These are phyloP conservation scores for Porcisia deanei DNA, from an alignment of 208 protist genomes.

Conservation along the genomic window DNA sequence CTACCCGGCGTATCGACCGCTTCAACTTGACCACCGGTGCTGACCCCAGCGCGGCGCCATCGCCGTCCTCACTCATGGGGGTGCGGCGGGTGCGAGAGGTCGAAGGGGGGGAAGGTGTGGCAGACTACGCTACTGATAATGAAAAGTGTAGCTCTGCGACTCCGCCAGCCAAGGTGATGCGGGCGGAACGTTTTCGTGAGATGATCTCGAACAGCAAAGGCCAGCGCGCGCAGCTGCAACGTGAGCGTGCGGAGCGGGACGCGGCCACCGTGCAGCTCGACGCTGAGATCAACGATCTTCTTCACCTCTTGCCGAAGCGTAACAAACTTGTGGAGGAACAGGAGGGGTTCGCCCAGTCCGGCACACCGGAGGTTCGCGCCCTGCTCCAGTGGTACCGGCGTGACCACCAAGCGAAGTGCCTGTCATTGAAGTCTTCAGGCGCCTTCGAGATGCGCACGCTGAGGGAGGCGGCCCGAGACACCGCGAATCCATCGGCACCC, in stretches of 20 bases:
- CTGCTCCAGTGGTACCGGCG: slow-evolving; percentile 48
- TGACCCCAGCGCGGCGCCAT: slow-evolving; percentile 1
- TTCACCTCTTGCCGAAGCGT: slow-evolving; percentile 69
- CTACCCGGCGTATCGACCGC: slow-evolving; percentile 37
- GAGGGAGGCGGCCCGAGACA: slow-evolving; percentile 2
- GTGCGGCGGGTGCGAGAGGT: slow-evolving; percentile 28
- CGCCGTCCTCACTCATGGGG: slow-evolving; percentile 21
- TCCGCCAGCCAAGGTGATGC: slow-evolving; percentile 41
- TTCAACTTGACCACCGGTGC: slow-evolving; percentile 30
- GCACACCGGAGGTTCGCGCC: slow-evolving; percentile 62
- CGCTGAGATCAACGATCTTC: slow-evolving; percentile 59
- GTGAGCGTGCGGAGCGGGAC: slow-evolving; percentile 63
- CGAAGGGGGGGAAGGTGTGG: slow-evolving; percentile 2
- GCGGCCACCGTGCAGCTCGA: slow-evolving; percentile 67
- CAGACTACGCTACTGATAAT: slow-evolving; percentile 15
- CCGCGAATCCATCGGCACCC: not conserved
- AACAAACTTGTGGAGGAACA: slow-evolving; percentile 67
- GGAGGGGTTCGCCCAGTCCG: slow-evolving; percentile 49
- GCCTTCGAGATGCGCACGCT: slow-evolving; percentile 38
- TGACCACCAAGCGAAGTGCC: slow-evolving; percentile 49
- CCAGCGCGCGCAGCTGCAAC: slow-evolving; percentile 60
- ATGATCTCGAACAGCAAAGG: slow-evolving; percentile 66
- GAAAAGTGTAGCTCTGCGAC: not conserved
- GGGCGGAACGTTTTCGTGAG: slow-evolving; percentile 67
- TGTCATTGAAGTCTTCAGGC: slow-evolving; percentile 46